These are phyloP conservation scores for Mucor velutinosus DNA, from an alignment of 371 early-diverging fungal genomes.

Conservation along the genomic window DNA sequence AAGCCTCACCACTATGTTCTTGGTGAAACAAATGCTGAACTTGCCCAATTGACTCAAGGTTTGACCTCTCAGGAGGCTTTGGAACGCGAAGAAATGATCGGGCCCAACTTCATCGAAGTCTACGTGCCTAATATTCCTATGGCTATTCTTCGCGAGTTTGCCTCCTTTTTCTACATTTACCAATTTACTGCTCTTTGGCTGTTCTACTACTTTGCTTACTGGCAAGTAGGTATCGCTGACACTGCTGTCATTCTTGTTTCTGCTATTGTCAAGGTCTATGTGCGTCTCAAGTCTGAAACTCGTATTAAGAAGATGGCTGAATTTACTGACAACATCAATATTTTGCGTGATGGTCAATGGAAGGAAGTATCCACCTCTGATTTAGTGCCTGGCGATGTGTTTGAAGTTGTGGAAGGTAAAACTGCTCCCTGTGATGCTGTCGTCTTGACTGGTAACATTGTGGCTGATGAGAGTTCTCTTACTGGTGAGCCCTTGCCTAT, in stretches of 20 bases:
- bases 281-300: slow-evolving; percentile 64
- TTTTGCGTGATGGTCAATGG: slow-evolving; percentile 61
- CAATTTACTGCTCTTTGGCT: slow-evolving; percentile 77
- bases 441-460: slow-evolving; percentile 67
- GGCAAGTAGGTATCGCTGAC: slow-evolving; percentile 73
- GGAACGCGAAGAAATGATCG: slow-evolving; percentile 61
- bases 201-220: slow-evolving; percentile 77
- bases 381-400: slow-evolving; percentile 77
- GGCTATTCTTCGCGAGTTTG: slow-evolving; percentile 68
- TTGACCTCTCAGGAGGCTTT: slow-evolving; percentile 60
- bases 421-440: slow-evolving; percentile 72
- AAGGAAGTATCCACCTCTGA: slow-evolving; percentile 48
- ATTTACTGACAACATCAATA: slow-evolving; percentile 49
- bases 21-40: slow-evolving; percentile 49
- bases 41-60: slow-evolving; percentile 54
- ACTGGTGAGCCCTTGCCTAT: slow-evolving; percentile 71
- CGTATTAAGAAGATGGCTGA: slow-evolving; percentile 73
- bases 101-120: slow-evolving; percentile 74
- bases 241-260: slow-evolving; percentile 71
- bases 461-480: slow-evolving; percentile 74
- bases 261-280: slow-evolving; percentile 69
- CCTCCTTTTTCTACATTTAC: slow-evolving; percentile 78
- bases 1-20: slow-evolving; percentile 59
- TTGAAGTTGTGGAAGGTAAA: slow-evolving; percentile 58
- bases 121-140: slow-evolving; percentile 55